phyloP scores from a whole-genome alignment of 768 basidiomycete species.

The Termitomyces sp. region DNA sequence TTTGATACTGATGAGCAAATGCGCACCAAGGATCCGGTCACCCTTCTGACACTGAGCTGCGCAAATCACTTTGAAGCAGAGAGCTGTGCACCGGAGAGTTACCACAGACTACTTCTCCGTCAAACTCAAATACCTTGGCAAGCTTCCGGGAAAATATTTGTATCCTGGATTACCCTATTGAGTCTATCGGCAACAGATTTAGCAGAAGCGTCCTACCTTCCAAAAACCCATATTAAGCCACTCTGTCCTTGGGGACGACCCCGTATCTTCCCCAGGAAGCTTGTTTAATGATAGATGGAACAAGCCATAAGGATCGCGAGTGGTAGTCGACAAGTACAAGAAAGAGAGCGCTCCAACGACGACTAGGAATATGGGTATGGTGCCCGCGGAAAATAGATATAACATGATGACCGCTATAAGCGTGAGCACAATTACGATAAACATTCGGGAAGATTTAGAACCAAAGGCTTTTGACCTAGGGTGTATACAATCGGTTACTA shows the following conservation, averaged over 20 bases:
- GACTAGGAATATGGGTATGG: not conserved
- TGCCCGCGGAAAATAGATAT: not conserved
- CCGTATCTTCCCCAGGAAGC: slow-evolving; percentile 25
- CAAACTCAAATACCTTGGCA: slow-evolving; percentile 42
- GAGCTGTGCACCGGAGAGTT: slow-evolving; percentile 17
- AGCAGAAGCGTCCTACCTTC: slow-evolving; percentile 35
- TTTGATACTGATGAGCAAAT: not conserved
- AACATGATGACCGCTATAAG: not conserved
- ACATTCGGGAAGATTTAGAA: not conserved
- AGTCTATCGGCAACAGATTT: not conserved
- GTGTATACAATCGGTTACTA: not conserved
- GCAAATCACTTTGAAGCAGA: slow-evolving; percentile 46
- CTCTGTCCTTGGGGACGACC: slow-evolving; percentile 41
- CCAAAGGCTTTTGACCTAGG: not conserved
- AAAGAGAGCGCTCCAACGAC: not conserved
- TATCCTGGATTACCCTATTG: slow-evolving; percentile 27
- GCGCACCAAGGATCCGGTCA: slow-evolving; percentile 48
- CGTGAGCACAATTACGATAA: not conserved
- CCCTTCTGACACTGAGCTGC: slow-evolving; percentile 33
- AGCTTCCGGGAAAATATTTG: slow-evolving; percentile 46
- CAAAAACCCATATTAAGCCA: slow-evolving; percentile 73
- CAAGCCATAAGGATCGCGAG: slow-evolving; percentile 48
- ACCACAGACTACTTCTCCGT: not conserved
- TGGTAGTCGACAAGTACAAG: slow-evolving; percentile 2
- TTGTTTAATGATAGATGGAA: slow-evolving; percentile 53